A percentile compares a stretch with the other conserved stretches of the same genome.
These are phyloP conservation scores for Diutina catenulata DNA, from an alignment of 1,139 yeast genomes.

Conservation along the genomic window DNA sequence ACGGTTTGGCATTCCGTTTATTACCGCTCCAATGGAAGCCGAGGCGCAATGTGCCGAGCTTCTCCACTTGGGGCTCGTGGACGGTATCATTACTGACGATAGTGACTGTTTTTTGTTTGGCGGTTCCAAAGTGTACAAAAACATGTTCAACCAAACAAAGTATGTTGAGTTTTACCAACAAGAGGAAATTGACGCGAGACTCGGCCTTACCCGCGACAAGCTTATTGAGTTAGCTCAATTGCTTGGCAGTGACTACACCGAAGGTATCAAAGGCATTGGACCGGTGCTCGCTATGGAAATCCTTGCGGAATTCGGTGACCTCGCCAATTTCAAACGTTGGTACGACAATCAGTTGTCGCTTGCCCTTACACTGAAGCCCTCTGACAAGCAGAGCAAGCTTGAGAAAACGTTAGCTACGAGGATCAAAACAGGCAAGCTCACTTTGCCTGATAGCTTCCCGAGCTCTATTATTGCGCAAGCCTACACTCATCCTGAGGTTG, in stretches of 20 bases:
- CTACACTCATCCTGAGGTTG: conserved; percentile 72
- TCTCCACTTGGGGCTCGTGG: conserved; percentile 55
- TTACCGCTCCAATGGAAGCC: conserved; percentile 97
- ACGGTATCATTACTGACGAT: conserved; percentile 95
- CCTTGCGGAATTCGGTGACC: conserved; percentile 67
- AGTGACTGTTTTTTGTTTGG: conserved; percentile 95
- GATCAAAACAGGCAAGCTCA: conserved; percentile 48
- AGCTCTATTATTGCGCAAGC: conserved; percentile 60
- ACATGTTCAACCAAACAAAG: conserved; percentile 89
- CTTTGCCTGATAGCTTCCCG: conserved; percentile 59
- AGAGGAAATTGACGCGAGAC: conserved; percentile 44
- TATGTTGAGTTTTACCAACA: conserved; percentile 78
- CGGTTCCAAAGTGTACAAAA: conserved; percentile 72
- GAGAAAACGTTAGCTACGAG: conserved; percentile 41
- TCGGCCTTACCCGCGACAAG: conserved; percentile 53
- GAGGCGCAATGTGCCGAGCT: conserved; percentile 95
- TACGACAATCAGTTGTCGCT: conserved; percentile 1
- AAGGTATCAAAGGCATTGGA: conserved; percentile 84
- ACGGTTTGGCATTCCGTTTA: conserved; percentile 84
- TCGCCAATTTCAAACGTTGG: conserved; percentile 26
- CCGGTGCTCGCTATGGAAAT: conserved; percentile 90
- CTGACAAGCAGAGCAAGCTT: conserved; percentile 9
- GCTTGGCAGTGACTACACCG: conserved; percentile 90
- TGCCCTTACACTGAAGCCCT: neutral
- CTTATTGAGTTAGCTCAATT: conserved; percentile 72